Evolutionary conservation across 2,329 filamentous ascomycete species (phyloP).

Genomic region (Falciphora oryzae): DNA sequence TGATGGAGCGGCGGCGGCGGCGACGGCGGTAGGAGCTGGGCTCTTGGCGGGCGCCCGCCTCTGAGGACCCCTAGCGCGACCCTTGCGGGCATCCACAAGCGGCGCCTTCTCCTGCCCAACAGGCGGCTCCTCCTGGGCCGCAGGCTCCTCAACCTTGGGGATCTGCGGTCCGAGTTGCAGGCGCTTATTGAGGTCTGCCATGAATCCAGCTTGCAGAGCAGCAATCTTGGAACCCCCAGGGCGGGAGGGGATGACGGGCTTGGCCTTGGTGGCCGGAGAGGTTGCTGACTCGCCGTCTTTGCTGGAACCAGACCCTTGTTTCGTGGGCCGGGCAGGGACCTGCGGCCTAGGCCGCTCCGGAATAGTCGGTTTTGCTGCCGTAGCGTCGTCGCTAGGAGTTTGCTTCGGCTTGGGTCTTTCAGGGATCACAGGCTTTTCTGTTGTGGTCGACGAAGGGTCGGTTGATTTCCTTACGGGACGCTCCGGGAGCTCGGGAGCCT

Average conservation of each 20-base stretch:
- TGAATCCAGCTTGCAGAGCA: conserved; percentile 82
- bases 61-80: conserved; percentile 81
- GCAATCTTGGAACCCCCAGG: conserved; percentile 83
- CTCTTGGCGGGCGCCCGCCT: conserved; percentile 32
- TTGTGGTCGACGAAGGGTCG: conserved; percentile 20
- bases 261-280: conserved; percentile 54
- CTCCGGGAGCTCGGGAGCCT: conserved; percentile 51
- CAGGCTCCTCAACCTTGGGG: conserved; percentile 60
- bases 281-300: conserved; percentile 34
- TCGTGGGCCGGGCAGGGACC: conserved; percentile 58
- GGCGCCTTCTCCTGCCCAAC: conserved; percentile 67
- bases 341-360: conserved; percentile 53
- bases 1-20: conserved; percentile 19
- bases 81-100: conserved; percentile 84
- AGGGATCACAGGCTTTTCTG: conserved; percentile 41
- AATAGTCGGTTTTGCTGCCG: conserved; percentile 32
- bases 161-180: conserved; percentile 18
- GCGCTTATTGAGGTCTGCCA: conserved; percentile 67
- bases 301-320: conserved; percentile 37
- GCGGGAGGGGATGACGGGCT: conserved; percentile 75
- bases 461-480: conserved; percentile 42
- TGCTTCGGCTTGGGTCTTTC: conserved; percentile 49
- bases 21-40: conserved; percentile 22
- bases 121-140: conserved; percentile 48
- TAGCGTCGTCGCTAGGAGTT: conserved; percentile 29